phyloP scores from a whole-genome alignment of 2,329 filamentous ascomycete genomes.

The Ceratocystis destructans region DNA sequence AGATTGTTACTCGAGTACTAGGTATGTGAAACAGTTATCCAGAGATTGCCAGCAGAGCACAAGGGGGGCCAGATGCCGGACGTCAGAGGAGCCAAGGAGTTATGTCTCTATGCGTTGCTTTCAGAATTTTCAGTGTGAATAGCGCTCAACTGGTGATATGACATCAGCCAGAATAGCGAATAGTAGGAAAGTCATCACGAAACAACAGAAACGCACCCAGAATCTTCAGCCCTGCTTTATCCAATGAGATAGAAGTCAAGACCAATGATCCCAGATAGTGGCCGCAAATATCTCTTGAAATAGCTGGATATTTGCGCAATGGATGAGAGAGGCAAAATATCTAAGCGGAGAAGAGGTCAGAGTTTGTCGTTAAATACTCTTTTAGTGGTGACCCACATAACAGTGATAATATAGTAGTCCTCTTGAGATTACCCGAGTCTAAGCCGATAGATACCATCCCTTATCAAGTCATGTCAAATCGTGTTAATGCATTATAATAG shows the following conservation, averaged over 20 bases:
- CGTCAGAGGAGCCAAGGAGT: neutral
- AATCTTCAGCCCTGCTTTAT: conserved; percentile 13
- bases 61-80: neutral
- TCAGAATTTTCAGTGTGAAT: conserved; percentile 20
- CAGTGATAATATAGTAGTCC: neutral
- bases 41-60: no score
- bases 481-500: neutral
- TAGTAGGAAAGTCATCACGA: conserved; percentile 17
- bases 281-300: neutral
- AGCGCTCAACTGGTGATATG: conserved; percentile 14
- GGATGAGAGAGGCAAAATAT: neutral
- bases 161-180: conserved; percentile 6
- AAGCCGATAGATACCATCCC: neutral
- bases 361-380: conserved; percentile 5
- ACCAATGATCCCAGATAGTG: conserved; percentile 4
- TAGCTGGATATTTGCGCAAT: neutral
- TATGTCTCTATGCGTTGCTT: conserved; percentile 13
- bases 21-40: neutral
- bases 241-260: neutral
- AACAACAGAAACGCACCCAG: conserved; percentile 11
- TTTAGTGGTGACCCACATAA: neutral
- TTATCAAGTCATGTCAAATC: neutral
- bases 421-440: neutral
- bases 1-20: no score
- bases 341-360: neutral